Evolutionary conservation across 176 grass and related monocot species (phyloP).

Genomic region (Phragmites australis): DNA sequence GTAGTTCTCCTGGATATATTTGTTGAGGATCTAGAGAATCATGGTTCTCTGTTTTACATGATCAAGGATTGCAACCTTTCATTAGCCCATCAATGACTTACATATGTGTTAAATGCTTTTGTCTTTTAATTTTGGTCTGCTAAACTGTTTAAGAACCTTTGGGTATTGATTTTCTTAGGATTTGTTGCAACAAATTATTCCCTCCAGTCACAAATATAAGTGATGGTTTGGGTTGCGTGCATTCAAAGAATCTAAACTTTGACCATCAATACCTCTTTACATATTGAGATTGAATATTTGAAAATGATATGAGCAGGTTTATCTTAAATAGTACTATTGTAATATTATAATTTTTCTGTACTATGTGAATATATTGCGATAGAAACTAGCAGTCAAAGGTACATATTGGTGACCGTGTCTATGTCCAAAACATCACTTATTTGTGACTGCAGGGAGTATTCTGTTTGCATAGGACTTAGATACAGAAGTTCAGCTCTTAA

Average conservation of each 20-base stretch:
- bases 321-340: not conserved
- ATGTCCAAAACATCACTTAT: not conserved
- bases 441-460: slow-evolving; percentile 3
- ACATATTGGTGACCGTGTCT: not conserved
- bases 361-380: not conserved
- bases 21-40: not conserved
- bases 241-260: not conserved
- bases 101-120: not conserved
- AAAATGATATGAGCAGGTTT: not conserved
- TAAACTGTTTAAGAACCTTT: not conserved
- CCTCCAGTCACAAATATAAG: not conserved
- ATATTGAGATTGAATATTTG: not conserved
- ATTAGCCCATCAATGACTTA: slow-evolving; percentile 21
- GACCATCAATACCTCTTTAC: not conserved
- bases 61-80: not conserved
- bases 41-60: not conserved
- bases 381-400: not conserved
- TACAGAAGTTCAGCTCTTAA: not conserved
- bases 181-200: not conserved
- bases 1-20: not conserved
- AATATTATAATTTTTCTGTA: not conserved
- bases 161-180: not conserved
- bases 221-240: not conserved
- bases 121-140: not conserved
- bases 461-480: not conserved